Evolutionary conservation across 2,329 filamentous ascomycete genomes (phyloP), one percentile per base, ranked within the genome.

Genomic region (Zalaria obscura): DNA sequence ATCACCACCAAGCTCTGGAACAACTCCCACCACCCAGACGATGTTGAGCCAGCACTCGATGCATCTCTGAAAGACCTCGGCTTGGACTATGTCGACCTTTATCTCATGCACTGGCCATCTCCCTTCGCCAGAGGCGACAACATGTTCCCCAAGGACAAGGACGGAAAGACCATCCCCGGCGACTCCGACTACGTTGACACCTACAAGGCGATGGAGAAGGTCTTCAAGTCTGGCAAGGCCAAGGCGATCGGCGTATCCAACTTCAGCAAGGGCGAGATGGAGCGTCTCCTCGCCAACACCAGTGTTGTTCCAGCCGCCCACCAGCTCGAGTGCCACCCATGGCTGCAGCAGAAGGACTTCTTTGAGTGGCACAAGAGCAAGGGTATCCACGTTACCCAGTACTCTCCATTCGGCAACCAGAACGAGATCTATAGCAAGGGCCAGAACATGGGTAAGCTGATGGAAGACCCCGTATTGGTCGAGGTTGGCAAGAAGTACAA

Each of bases 11-110:
- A 82, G 57, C 62, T 81, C 31, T 80, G 76, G 76, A 47, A 78
- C 61, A 77, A 75, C 57, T 68, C 62, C 51, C 75, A 79, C 53
- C 67, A 72, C 47, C 71, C 70, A 1, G 69, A 78, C 51, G 74
- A 78, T 51, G 80, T 83, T 10, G 64, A 72, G 45, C 62, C 70
- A 48, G 78, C 77, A 18, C 40, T 48, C 18, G 67, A 72, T 47
- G 68, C 73, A 34, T 77, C 77, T 35, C 64, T 82, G 40, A 69
- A 76, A 54, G 70, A 76, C 52, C 69, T 82, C 51, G 71, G 68
- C 8, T 63, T 78, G 33, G 77, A 78, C 44, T 83, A 83, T 55
- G 65, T 84, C 43, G 79, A 84, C 55, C 65, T 84, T 7, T 82
- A 73, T 57, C 66, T 83, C 44, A 81, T 86, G 55, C 78, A 83